Conservation (phyloP, 768 basidiomycete species). For the Chiua virens region DNA sequence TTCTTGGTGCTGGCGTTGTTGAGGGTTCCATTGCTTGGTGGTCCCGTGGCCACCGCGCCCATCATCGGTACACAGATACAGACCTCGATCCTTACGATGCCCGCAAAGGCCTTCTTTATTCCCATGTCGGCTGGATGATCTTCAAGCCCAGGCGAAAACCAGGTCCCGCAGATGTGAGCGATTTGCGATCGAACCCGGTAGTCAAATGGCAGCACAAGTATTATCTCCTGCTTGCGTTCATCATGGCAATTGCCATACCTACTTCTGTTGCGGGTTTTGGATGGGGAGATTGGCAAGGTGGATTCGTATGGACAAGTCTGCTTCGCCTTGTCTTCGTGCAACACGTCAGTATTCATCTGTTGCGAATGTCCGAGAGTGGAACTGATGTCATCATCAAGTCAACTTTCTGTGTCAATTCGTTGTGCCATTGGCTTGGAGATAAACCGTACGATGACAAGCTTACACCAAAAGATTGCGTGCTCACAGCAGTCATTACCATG, state of each 20-base stretch:
- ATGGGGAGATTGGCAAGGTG: conserved; percentile 88
- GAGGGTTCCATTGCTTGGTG: conserved; percentile 99
- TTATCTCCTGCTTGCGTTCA: conserved; percentile 68
- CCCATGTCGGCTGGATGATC: conserved; percentile 93
- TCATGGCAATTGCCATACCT: conserved; percentile 72
- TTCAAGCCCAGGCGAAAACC: conserved; percentile 87
- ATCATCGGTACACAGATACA: conserved; percentile 96
- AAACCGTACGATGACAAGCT: conserved; percentile 94
- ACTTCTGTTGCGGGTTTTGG: conserved; percentile 73
- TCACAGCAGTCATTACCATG: conserved; percentile 88
- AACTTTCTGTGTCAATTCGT: conserved; percentile 95
- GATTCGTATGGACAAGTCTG: conserved; percentile 82
- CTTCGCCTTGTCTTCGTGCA: conserved; percentile 82
- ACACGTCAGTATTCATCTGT: conserved; percentile 55
- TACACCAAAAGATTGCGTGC: conserved; percentile 86
- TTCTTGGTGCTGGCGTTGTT: conserved; percentile 88
- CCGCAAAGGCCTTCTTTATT: conserved; percentile 82
- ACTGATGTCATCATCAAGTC: conserved; percentile 51
- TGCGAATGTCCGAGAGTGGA: not conserved
- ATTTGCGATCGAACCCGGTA: conserved; percentile 76
- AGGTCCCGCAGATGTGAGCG: conserved; percentile 87
- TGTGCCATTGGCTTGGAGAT: conserved; percentile 95
- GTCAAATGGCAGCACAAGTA: conserved; percentile 87
- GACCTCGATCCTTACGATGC: conserved; percentile 96
- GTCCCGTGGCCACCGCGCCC: conserved; percentile 96